Evolutionary conservation across 345 rosid genomes (phyloP).

Genomic region (Salix dunnii): DNA sequence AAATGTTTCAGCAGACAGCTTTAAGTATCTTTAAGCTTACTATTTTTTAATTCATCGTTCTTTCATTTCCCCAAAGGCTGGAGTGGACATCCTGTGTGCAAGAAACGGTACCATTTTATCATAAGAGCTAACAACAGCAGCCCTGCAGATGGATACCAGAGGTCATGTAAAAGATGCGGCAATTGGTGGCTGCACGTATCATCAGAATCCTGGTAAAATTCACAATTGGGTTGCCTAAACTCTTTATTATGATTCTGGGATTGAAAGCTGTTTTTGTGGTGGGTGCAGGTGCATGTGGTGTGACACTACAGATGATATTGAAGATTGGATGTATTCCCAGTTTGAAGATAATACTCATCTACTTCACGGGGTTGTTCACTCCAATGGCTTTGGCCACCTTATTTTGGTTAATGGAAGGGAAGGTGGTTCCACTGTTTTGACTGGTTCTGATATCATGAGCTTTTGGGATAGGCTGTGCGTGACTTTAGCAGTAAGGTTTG

Average conservation of each 20-base stretch:
- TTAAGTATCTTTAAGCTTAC: too few relatives aligned
- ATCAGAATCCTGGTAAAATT: constrained; percentile 37
- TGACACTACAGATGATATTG: constrained; percentile 42
- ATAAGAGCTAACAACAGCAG: constrained; percentile 35
- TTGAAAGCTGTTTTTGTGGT: neutral
- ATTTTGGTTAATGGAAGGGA: constrained; percentile 62
- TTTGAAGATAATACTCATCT: constrained; percentile 56
- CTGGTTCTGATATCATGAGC: constrained; percentile 63
- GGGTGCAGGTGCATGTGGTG: constrained; percentile 49
- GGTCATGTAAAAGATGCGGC: constrained; percentile 44
- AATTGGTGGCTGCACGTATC: constrained; percentile 36
- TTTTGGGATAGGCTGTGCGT: constrained; percentile 70
- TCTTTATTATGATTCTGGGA: neutral
- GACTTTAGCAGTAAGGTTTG: constrained; percentile 48
- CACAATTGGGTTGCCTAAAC: too few relatives aligned
- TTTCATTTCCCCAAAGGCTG: constrained; percentile 40
- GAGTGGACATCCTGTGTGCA: constrained; percentile 75
- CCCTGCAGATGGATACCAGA: constrained; percentile 14
- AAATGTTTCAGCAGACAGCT: too few relatives aligned
- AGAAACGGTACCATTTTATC: constrained; percentile 70
- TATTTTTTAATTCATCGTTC: too few relatives aligned
- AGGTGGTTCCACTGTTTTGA: constrained; percentile 58
- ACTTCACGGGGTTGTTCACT: constrained; percentile 68
- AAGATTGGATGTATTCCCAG: constrained; percentile 54
- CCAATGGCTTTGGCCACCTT: constrained; percentile 76